These are phyloP conservation scores for Yamadazyma spencermartinsiae DNA, from an alignment of 1,139 yeast species.

Conservation along the genomic window DNA sequence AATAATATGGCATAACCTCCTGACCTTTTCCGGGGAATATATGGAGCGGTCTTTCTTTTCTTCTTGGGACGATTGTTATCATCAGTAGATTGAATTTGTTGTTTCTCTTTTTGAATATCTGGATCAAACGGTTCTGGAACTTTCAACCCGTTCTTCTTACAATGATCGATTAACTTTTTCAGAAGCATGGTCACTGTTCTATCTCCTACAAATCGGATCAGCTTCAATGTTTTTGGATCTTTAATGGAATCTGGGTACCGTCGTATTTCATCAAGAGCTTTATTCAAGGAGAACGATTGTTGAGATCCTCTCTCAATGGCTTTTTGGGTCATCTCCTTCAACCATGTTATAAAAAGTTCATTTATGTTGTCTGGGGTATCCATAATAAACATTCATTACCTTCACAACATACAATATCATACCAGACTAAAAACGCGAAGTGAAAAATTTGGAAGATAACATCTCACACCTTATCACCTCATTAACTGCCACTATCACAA, in stretches of 20 bases:
- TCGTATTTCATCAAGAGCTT: constrained; percentile 49
- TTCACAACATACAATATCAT: too few species aligned
- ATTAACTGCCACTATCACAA: not conserved
- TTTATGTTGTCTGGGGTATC: not conserved
- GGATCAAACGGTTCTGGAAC: constrained; percentile 40
- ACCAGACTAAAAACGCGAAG: not conserved
- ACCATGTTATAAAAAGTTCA: constrained; percentile 31
- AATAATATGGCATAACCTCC: constrained; percentile 87
- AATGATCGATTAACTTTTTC: constrained; percentile 42
- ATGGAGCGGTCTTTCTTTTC: constrained; percentile 35
- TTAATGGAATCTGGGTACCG: constrained; percentile 41
- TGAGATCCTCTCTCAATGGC: constrained; percentile 44
- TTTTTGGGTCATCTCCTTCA: constrained; percentile 47
- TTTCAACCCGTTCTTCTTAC: constrained; percentile 39
- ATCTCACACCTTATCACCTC: too few species aligned
- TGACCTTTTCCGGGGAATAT: constrained; percentile 75
- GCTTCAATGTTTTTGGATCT: constrained; percentile 52
- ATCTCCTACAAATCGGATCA: constrained; percentile 62
- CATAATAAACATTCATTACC: too few species aligned
- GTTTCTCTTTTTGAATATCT: constrained; percentile 7
- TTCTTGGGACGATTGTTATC: constrained; percentile 8
- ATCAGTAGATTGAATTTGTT: constrained; percentile 5
- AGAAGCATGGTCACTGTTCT: constrained; percentile 53
- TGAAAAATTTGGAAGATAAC: too few species aligned
- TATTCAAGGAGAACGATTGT: constrained; percentile 44